Evolutionary conservation across 345 rosid species (phyloP), one percentile per base, ranked within the genome.

Genomic region (Pseudoturritis turrita): DNA sequence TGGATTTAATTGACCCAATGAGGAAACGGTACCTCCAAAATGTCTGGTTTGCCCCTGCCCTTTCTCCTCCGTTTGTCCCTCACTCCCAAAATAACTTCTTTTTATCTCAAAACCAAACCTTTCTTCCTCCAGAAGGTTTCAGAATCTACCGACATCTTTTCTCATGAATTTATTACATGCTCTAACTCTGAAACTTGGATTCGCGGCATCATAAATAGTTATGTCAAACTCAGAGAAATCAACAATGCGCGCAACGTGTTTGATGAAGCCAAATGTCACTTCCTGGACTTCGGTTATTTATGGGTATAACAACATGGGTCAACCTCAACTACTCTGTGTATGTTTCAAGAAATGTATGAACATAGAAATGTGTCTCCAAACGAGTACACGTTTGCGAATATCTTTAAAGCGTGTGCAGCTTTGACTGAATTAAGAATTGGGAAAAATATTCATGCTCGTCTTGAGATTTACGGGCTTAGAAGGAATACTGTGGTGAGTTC

Each of bases 201-300:
- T 80, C 37, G 21, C 66, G 2, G 77, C 39, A 86, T 92, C 77
- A 57, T 85, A 4, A 85, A 80, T 10, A 53, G 77, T 5, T 92
- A 84, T 31, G 19, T 79, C 6, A 74, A 74, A 18, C 69, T 79
- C 39, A 70, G 19, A 3, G 73, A 56, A 8, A 76, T 62, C 49
- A 43, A 2, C 10, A 19, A 29, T 36, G 94, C 94, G 1, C 81
- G 33, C 39, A 73, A 70, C 3, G 2, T 88, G 84, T 82, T 89
- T 59, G 92, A 84, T 0, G 98, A 89, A 85, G 45, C 92, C 89
- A 60, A 88, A 92, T 17, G 92, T 88, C 5, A 87, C 89, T 5
- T 92, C 96, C 0, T 92, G 82, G 82, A 88, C 90, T 45, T 82
- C 95, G 19, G 80, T 92, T 68, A 83, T 85, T 61, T 79, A 87